These are phyloP conservation scores for Actinomucor elegans DNA, from an alignment of 371 early-diverging fungal species.

Conservation along the genomic window DNA sequence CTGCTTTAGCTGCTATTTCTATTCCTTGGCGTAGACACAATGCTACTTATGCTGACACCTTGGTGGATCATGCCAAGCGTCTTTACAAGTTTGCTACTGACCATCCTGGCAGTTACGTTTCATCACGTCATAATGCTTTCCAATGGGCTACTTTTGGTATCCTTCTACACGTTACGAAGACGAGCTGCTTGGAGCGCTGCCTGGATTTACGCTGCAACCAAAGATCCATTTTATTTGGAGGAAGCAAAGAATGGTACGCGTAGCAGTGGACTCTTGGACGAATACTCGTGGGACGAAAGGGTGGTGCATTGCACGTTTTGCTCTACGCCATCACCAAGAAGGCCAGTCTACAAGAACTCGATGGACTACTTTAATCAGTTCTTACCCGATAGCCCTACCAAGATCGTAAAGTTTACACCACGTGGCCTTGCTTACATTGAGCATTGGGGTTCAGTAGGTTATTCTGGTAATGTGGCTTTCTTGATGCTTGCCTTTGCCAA, in stretches of 20 bases:
- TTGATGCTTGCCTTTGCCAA: conserved; percentile 55
- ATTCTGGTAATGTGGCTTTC: conserved; percentile 53
- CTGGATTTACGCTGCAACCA: conserved; percentile 55
- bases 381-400: conserved; percentile 38
- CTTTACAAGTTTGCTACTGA: conserved; percentile 51
- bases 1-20: conserved; percentile 49
- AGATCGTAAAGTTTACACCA: conserved; percentile 51
- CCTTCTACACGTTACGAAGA: conserved; percentile 51
- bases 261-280: conserved; percentile 34
- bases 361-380: conserved; percentile 52
- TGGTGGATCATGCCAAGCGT: conserved; percentile 45
- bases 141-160: conserved; percentile 59
- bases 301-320: conserved; percentile 46
- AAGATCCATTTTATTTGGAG: conserved; percentile 36
- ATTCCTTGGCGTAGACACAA: conserved; percentile 47
- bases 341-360: conserved; percentile 46
- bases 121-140: conserved; percentile 42
- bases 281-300: conserved; percentile 62
- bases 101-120: conserved; percentile 49
- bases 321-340: conserved; percentile 50
- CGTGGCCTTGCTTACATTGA: conserved; percentile 57
- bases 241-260: conserved; percentile 37
- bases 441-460: conserved; percentile 59
- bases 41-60: conserved; percentile 42
- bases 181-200: conserved; percentile 55